Percentiles rank a stretch among this genome's conserved stretches.
phyloP scores from a whole-genome alignment of 2,329 filamentous ascomycete genomes.

The Hypoxylon rubiginosum region DNA sequence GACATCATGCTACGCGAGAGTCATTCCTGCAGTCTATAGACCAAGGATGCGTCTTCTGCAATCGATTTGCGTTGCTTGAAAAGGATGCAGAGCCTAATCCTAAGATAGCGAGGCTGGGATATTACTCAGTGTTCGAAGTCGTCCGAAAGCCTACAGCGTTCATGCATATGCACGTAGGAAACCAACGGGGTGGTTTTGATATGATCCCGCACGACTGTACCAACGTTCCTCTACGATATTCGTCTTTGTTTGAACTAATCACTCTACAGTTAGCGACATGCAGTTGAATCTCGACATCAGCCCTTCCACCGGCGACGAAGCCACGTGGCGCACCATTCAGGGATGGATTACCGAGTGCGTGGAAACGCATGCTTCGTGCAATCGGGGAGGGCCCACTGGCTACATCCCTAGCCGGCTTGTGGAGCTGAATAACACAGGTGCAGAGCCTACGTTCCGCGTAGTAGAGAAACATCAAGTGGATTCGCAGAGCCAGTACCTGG shows the following conservation, averaged over 20 bases:
- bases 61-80: background rate
- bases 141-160: background rate
- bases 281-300: background rate
- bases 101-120: background rate
- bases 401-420: background rate
- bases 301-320: background rate
- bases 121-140: constrained; percentile 1
- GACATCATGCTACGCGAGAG: constrained; percentile 13
- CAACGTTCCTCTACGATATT: background rate
- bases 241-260: background rate
- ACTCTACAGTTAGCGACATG: background rate
- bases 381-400: background rate
- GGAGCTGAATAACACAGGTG: background rate
- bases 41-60: constrained; percentile 22
- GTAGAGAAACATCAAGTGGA: background rate
- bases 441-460: background rate
- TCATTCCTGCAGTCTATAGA: constrained; percentile 4
- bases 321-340: background rate
- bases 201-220: background rate
- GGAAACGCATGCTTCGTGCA: background rate
- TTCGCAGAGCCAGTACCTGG: background rate
- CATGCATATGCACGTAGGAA: background rate
- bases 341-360: background rate
- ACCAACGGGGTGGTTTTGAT: background rate
- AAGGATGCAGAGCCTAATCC: constrained; percentile 5